Conservation (phyloP, 2,329 filamentous ascomycete genomes). For the Curvularia eragrostidis region DNA sequence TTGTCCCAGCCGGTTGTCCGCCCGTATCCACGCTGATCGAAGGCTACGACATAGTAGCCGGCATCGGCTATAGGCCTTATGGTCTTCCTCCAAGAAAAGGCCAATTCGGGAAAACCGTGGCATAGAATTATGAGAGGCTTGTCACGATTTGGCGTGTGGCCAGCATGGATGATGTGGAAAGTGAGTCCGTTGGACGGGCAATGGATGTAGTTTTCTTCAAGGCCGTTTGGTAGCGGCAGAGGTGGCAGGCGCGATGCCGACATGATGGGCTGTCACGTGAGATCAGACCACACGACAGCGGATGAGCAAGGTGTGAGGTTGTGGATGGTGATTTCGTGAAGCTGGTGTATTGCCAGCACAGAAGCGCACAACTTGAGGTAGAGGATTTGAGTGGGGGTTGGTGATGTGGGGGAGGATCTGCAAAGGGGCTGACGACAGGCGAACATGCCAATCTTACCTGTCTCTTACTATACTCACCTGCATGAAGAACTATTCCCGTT, state of each 20-base stretch:
- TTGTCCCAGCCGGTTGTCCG: constrained; percentile 68
- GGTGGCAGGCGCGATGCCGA: constrained; percentile 44
- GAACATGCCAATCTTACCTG: not conserved
- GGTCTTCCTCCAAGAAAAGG: constrained; percentile 72
- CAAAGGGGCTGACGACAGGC: not conserved
- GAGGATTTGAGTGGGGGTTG: not conserved
- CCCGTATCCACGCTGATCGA: constrained; percentile 72
- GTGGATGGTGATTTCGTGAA: not conserved
- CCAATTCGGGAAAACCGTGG: constrained; percentile 73
- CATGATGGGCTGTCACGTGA: not conserved
- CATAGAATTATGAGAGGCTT: constrained; percentile 66
- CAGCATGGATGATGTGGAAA: constrained; percentile 67
- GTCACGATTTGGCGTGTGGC: constrained; percentile 48
- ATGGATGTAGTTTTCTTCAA: constrained; percentile 64
- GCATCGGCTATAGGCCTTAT: constrained; percentile 64
- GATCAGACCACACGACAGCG: not conserved
- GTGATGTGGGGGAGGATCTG: constrained; percentile 1
- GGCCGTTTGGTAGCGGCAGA: constrained; percentile 61
- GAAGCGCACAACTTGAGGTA: not conserved
- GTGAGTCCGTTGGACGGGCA: constrained; percentile 63
- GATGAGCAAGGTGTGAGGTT: not conserved
- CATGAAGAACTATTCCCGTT: not conserved
- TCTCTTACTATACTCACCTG: not conserved
- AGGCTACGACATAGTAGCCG: constrained; percentile 71
- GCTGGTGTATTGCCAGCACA: not conserved